Conservation (phyloP, 148 eudicot genomes). For the Cornus suecica region DNA sequence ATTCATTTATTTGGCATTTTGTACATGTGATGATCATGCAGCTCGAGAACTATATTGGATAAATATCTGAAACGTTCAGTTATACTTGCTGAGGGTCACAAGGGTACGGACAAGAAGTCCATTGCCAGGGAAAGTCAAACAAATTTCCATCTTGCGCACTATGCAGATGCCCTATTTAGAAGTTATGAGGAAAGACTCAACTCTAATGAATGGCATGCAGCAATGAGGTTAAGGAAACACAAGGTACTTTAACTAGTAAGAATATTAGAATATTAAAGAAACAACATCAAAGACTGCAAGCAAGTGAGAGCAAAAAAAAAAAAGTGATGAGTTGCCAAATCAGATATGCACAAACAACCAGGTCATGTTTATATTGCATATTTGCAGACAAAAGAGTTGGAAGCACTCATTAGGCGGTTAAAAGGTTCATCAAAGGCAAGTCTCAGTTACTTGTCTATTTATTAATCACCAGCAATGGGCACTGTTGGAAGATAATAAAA, state of each 20-base stretch:
- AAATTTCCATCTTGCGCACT: constrained; percentile 97
- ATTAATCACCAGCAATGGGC: background rate
- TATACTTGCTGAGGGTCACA: constrained; percentile 55
- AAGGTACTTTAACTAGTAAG: constrained; percentile 48
- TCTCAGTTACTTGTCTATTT: constrained; percentile 4
- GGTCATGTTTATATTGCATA: constrained; percentile 1
- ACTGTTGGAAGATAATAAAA: background rate
- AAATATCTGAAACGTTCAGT: constrained; percentile 90
- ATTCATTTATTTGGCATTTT: background rate
- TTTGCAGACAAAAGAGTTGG: constrained; percentile 79
- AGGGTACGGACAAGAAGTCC: constrained; percentile 40
- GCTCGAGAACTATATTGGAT: constrained; percentile 92
- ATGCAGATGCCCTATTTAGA: constrained; percentile 85
- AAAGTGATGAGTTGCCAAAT: background rate
- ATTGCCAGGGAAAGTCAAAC: constrained; percentile 66
- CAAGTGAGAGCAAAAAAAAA: background rate
- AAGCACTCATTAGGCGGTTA: constrained; percentile 77
- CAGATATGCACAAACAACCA: background rate
- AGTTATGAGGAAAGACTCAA: constrained; percentile 87
- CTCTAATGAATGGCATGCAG: constrained; percentile 97
- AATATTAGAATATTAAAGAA: constrained; percentile 14
- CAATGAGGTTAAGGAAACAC: constrained; percentile 85
- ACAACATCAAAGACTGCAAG: background rate
- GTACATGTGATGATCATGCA: constrained; percentile 36
- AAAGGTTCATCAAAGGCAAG: constrained; percentile 86